Conservation (phyloP, 1,139 yeast genomes). For the Debaryomyces sp. region DNA sequence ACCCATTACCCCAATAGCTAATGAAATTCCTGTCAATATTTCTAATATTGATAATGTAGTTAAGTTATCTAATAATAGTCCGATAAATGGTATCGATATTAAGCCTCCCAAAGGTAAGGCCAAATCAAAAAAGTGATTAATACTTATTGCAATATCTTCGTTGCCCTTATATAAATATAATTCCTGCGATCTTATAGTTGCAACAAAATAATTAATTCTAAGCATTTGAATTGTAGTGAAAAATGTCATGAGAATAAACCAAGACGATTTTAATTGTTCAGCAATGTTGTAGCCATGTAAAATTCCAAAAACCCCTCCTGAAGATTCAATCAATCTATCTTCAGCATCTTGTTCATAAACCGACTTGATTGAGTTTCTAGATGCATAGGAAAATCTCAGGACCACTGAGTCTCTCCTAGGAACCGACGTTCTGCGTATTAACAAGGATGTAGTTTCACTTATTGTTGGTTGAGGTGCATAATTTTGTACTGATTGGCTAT, state of each 20-base stretch:
- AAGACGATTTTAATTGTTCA: slow-evolving; percentile 69
- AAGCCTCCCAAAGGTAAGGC: slow-evolving; percentile 90
- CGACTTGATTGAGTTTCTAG: slow-evolving; percentile 49
- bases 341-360: slow-evolving; percentile 70
- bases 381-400: slow-evolving; percentile 34
- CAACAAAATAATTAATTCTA: slow-evolving; percentile 88
- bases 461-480: slow-evolving; percentile 37
- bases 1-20: slow-evolving; percentile 69
- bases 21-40: slow-evolving; percentile 55
- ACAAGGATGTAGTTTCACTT: slow-evolving; percentile 44
- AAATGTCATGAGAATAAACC: slow-evolving; percentile 77
- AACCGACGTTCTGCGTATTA: slow-evolving; percentile 39
- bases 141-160: slow-evolving; percentile 52
- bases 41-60: slow-evolving; percentile 61
- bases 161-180: slow-evolving; percentile 58
- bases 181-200: slow-evolving; percentile 82
- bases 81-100: slow-evolving; percentile 82
- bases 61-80: slow-evolving; percentile 74
- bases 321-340: slow-evolving; percentile 49
- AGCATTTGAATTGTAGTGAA: slow-evolving; percentile 89
- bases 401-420: slow-evolving; percentile 41
- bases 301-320: slow-evolving; percentile 88
- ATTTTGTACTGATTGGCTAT: slow-evolving; percentile 1
- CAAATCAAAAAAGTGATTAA: slow-evolving; percentile 78
- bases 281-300: slow-evolving; percentile 66